phyloP scores from a whole-genome alignment of 306 rosid species.

The Phaseolus lunatus region DNA sequence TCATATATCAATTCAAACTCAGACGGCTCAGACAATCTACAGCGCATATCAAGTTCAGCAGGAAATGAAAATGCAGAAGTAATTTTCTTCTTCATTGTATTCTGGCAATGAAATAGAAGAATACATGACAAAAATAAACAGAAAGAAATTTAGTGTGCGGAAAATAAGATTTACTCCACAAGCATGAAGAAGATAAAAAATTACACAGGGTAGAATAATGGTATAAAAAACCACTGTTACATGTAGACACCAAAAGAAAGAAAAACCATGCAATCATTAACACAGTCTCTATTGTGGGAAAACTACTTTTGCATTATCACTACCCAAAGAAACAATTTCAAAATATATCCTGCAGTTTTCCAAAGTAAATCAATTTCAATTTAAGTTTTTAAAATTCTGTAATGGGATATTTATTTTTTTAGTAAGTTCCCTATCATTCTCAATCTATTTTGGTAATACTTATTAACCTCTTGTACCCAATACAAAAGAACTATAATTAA shows the following conservation, averaged over 20 bases:
- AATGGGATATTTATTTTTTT: neutral
- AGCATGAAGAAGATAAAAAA: neutral
- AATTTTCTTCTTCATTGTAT: slow-evolving; percentile 91
- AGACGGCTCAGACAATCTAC: slow-evolving; percentile 74
- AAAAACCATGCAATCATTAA: neutral
- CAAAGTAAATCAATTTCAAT: slow-evolving; percentile 6
- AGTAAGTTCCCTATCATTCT: neutral
- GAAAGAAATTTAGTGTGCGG: neutral
- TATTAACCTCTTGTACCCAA: neutral
- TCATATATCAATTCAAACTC: slow-evolving; percentile 72
- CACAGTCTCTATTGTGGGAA: neutral
- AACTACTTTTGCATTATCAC: neutral
- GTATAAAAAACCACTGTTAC: neutral
- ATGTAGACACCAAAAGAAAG: neutral
- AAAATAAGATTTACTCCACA: neutral
- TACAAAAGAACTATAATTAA: neutral
- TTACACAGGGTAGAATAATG: neutral
- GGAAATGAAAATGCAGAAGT: slow-evolving; percentile 90
- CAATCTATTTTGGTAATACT: neutral
- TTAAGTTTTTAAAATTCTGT: neutral
- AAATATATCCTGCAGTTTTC: neutral
- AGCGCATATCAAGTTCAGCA: slow-evolving; percentile 73
- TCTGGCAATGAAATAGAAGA: slow-evolving; percentile 63
- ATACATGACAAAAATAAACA: neutral
- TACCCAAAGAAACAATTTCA: slow-evolving; percentile 24